Percentiles rank a stretch among this genome's conserved stretches.
Conservation (phyloP, 176 grass and related monocot genomes). For the Avena atlantica region DNA sequence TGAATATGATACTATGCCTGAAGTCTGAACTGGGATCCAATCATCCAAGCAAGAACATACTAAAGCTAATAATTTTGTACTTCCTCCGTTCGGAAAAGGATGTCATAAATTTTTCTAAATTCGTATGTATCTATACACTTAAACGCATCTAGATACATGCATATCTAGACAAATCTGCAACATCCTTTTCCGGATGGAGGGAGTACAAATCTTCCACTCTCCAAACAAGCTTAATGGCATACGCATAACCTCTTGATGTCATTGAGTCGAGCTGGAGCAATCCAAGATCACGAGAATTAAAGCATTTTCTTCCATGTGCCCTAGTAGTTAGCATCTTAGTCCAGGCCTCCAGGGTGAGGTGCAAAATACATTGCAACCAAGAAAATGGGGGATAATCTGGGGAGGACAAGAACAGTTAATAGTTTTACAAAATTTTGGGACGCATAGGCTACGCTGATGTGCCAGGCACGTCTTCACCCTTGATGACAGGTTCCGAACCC, state of each 20-base stretch:
- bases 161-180: no score
- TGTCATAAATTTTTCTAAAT: no score
- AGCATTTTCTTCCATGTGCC: neutral
- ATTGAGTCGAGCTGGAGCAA: neutral
- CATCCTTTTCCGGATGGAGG: no score
- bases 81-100: no score
- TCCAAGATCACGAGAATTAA: neutral
- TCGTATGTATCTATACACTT: no score
- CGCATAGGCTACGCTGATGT: conserved; percentile 59
- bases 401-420: neutral
- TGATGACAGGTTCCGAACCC: neutral
- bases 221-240: neutral
- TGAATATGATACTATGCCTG: no score
- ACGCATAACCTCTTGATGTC: neutral
- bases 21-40: no score
- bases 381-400: neutral
- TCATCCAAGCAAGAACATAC: no score
- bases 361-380: neutral
- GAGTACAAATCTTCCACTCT: neutral
- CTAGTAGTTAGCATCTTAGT: conserved; percentile 12
- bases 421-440: conserved; percentile 38
- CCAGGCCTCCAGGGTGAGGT: no score
- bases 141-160: no score
- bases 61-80: no score
- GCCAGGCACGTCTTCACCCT: conserved; percentile 60